Percentiles rank a stretch among this genome's conserved stretches.
phyloP scores from a whole-genome alignment of 352 stramenopile species.

The Phytopythium aichiense region DNA sequence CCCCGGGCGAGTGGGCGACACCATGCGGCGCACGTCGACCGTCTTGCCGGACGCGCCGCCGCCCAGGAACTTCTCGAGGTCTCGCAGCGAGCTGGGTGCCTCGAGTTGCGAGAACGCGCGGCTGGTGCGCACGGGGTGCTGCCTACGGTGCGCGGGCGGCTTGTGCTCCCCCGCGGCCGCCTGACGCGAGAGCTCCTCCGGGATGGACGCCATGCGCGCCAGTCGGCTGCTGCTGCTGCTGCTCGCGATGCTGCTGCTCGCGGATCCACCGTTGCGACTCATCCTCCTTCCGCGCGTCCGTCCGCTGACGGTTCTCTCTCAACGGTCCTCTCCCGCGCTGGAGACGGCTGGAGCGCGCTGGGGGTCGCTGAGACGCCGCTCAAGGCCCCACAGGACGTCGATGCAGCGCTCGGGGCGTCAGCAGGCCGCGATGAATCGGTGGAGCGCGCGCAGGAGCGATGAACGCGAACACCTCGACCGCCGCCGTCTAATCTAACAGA shows the following conservation, averaged over 20 bases:
- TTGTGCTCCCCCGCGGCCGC: background rate
- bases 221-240: conserved; percentile 4
- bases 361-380: too few species aligned
- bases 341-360: too few species aligned
- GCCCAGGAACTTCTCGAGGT: conserved; percentile 19
- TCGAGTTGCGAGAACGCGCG: conserved; percentile 73
- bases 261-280: conserved; percentile 1
- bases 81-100: conserved; percentile 31
- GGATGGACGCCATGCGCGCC: conserved; percentile 9
- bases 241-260: conserved; percentile 7
- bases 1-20: conserved; percentile 35
- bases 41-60: conserved; percentile 33
- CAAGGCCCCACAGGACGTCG: too few species aligned
- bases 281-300: background rate
- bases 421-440: too few species aligned
- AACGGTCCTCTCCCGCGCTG: too few species aligned
- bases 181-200: conserved; percentile 4
- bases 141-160: background rate
- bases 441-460: too few species aligned
- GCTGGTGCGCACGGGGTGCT: conserved; percentile 22
- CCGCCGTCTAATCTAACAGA: too few species aligned
- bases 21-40: conserved; percentile 52
- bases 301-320: too few species aligned
- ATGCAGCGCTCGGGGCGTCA: too few species aligned
- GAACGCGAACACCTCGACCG: too few species aligned